Conservation (phyloP, 371 early-diverging fungal species). For the Mucor racemosus region DNA sequence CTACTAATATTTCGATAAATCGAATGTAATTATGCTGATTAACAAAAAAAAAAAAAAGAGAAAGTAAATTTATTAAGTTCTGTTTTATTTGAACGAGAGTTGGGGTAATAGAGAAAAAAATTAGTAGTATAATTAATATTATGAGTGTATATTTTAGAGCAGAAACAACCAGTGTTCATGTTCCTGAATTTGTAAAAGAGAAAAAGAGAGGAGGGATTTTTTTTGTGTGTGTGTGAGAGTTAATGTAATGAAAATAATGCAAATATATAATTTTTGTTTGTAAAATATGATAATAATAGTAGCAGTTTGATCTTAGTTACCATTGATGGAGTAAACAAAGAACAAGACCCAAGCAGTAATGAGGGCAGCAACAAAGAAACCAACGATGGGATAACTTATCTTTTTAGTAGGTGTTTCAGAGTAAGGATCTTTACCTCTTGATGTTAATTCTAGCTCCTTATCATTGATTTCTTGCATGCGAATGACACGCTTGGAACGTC, state of each 20-base stretch:
- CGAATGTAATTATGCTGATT: no score
- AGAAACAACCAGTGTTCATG: constrained; percentile 8
- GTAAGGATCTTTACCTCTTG: constrained; percentile 45
- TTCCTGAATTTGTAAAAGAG: not conserved
- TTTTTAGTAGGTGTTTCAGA: constrained; percentile 19
- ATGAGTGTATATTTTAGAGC: not conserved
- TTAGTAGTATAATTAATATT: not conserved
- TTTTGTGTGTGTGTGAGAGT: not conserved
- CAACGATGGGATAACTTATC: constrained; percentile 34
- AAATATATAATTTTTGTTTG: not conserved
- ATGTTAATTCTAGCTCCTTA: constrained; percentile 37
- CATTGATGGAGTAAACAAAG: constrained; percentile 46
- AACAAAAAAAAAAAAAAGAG: no score
- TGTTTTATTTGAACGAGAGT: not conserved
- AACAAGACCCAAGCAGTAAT: constrained; percentile 52
- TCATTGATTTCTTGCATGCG: constrained; percentile 52
- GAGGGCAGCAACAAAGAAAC: constrained; percentile 29
- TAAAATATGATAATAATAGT: not conserved
- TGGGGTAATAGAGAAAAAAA: not conserved
- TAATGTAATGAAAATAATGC: constrained; percentile 7
- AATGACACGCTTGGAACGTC: constrained; percentile 34
- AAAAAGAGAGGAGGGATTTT: not conserved
- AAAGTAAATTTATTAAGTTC: not conserved
- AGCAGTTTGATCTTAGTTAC: not conserved
- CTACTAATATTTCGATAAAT: no score